Evolutionary conservation across 2,329 filamentous ascomycete genomes (phyloP).

Genomic region (Diaporthe sp.): DNA sequence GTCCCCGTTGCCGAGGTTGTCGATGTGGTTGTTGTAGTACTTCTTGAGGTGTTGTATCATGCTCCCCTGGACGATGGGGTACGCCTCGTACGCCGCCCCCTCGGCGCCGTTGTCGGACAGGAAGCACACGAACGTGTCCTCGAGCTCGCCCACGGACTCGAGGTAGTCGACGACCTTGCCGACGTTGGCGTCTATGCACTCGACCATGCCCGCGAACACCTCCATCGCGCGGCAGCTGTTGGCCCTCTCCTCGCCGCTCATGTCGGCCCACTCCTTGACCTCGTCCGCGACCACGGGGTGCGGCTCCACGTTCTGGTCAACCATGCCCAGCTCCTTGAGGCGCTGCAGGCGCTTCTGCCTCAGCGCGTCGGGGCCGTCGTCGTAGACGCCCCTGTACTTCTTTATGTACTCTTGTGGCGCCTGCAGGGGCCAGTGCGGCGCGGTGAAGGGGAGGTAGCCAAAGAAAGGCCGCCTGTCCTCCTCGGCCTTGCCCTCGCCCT

Average conservation of each 20-base stretch:
- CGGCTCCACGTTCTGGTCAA: slow-evolving; percentile 63
- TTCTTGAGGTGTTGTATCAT: slow-evolving; percentile 54
- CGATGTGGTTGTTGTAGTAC: slow-evolving; percentile 69
- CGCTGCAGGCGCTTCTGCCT: slow-evolving; percentile 65
- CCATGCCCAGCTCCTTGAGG: slow-evolving; percentile 70
- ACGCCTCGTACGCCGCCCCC: slow-evolving; percentile 46
- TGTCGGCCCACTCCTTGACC: slow-evolving; percentile 61
- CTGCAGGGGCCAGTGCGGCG: slow-evolving; percentile 75
- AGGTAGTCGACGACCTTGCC: slow-evolving; percentile 72
- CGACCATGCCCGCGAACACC: slow-evolving; percentile 75
- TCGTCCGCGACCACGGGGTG: slow-evolving; percentile 65
- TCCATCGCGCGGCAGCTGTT: slow-evolving; percentile 71
- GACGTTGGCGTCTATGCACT: slow-evolving; percentile 72
- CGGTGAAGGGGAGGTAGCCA: slow-evolving; percentile 72
- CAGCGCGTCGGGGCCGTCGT: slow-evolving; percentile 71
- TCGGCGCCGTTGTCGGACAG: slow-evolving; percentile 69
- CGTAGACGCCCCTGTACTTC: slow-evolving; percentile 72
- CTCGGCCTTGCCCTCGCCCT: slow-evolving; percentile 42
- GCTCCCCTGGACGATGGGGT: slow-evolving; percentile 43
- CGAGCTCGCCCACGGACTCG: slow-evolving; percentile 67
- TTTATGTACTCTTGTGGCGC: slow-evolving; percentile 67
- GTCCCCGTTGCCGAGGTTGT: slow-evolving; percentile 67
- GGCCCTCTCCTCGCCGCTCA: slow-evolving; percentile 60
- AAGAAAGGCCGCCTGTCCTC: slow-evolving; percentile 64
- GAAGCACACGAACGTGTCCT: slow-evolving; percentile 76